Evolutionary conservation across 2,329 filamentous ascomycete genomes (phyloP).

Genomic region (Botrytis squamosa): DNA sequence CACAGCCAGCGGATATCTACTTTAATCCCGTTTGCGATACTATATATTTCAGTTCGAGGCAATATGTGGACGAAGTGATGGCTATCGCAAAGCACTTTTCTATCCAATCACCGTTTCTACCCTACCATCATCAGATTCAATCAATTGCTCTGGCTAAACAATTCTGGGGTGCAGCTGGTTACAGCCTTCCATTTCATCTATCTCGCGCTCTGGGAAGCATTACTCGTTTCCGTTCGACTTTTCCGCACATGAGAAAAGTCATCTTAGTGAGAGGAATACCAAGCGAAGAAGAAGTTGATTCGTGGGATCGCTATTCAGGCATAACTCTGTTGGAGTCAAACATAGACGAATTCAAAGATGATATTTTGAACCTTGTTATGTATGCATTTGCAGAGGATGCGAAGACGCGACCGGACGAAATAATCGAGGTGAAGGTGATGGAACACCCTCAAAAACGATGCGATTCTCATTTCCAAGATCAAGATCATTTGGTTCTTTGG

Average conservation of each 20-base stretch:
- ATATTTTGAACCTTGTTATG: conserved; percentile 3
- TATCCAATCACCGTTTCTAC: background rate
- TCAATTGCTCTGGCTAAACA: conserved; percentile 12
- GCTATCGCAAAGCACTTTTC: conserved; percentile 20
- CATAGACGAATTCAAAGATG: conserved; percentile 1
- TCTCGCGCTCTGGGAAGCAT: conserved; percentile 7
- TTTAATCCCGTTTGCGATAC: conserved; percentile 21
- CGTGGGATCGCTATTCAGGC: conserved; percentile 11
- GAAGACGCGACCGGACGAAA: background rate
- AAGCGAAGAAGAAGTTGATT: conserved; percentile 16
- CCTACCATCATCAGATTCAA: conserved; percentile 20
- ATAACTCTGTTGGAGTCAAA: conserved; percentile 10
- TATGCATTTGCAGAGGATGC: conserved; percentile 4
- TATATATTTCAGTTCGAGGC: conserved; percentile 21
- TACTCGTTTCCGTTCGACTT: background rate
- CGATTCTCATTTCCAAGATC: background rate
- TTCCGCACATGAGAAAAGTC: conserved; percentile 12
- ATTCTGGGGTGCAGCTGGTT: background rate
- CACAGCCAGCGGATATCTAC: conserved; percentile 17
- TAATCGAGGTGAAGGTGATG: conserved; percentile 8
- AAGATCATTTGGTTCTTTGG: background rate
- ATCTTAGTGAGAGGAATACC: conserved; percentile 10
- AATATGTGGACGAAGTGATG: conserved; percentile 19
- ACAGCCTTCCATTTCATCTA: conserved; percentile 14
- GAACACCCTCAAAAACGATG: conserved; percentile 10